Evolutionary conservation across 768 basidiomycete genomes (phyloP), one percentile per base, ranked within the genome.

Genomic region (Rhizopogon vesiculosus): DNA sequence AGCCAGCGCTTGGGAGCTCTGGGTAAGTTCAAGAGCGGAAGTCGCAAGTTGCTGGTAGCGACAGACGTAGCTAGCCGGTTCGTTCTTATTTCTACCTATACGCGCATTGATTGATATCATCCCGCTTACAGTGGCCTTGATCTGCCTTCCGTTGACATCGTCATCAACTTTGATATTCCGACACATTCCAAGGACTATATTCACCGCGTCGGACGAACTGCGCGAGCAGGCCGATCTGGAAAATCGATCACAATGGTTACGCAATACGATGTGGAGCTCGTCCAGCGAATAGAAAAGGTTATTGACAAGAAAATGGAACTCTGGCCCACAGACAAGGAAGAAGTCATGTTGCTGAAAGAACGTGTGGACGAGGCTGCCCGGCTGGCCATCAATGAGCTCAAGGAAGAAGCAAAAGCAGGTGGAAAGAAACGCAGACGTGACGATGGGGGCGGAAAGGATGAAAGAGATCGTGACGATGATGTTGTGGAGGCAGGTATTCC

Each of bases 171-270:
- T 69, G 95, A 97, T 70, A 89, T 98, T 59, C 97, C 97, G 1
- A 92, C 92, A 1, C 92, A 98, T 69, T 98, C 95, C 15, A 98
- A 99, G 76, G 97, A 98, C 70, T 99, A 99, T 72, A 97, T 99
- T 49, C 97, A 99, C 68, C 86, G 97, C 43, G 97, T 99, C 9
- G 97, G 97, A 40, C 85, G 97, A 55, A 99, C 97, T 33, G 97
- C 97, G 6, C 89, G 97, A 66, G 97, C 97, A 3, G 97, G 97
- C n/a, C 84, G 97, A 42, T 85, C 93, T 1, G 97, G 97, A 43
- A 98, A 98, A 74, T 87, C 92, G 1, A 90, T 99, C 64, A 97
- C 95, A n/a, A 82, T 99, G 42, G 94, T 98, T 22, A 93, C 96
- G 5, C 97, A 99, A 72, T 99, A 98, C 70, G 97, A 99, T 62